Base-by-base conservation (phyloP, 108 stramenopile genomes). In the Cyclotella kingstonii region DNA sequence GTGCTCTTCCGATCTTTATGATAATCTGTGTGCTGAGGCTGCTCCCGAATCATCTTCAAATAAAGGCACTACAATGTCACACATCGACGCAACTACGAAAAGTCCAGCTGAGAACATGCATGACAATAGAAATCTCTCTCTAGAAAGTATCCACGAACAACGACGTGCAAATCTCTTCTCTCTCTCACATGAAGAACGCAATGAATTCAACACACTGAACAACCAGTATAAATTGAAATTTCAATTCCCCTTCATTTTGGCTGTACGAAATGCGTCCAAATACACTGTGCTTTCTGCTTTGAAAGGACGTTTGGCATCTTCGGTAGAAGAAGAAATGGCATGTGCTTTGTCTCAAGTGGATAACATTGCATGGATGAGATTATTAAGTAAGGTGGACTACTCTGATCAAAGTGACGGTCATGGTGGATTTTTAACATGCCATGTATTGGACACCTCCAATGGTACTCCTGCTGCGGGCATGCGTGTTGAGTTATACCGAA, bases 321-420 rank as follows among this genome's bases (percentile, higher is more conserved):
- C 70, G 3, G 0, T 43, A 1, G 84, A 90, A 33, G 66, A 42
- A 25, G 90, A 91, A 72, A 81, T 91, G 63, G 63, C 47, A 2
- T 70, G 66, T 2, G 88, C 88, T 21, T 36, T 92, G 30, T 68
- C 64, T 17, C 94, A 95, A 66, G 90, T 95, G 9, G 80, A 88
- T 68, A 95, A 95, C 50, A 95, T 95, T 78, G 94, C 94, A 15
- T 95, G 89, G 89, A 91, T 95, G 90, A 79, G 94, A 54, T 60
- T 95, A 30, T 73, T 91, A 38, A 47, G 80, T n/a, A 65, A 58
- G 19, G 63, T 88, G 10, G 79, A 82, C 43, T 33, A 17, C 19
- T 27, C 66, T 25, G 57, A 60, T 23, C 52, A 42, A 21, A 69
- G 60, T 7, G 68, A 66, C 10, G 75, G 82, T 40, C 78, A 79